These are phyloP conservation scores for Solanum piurae DNA, from an alignment of 257 asterid species.

Conservation along the genomic window DNA sequence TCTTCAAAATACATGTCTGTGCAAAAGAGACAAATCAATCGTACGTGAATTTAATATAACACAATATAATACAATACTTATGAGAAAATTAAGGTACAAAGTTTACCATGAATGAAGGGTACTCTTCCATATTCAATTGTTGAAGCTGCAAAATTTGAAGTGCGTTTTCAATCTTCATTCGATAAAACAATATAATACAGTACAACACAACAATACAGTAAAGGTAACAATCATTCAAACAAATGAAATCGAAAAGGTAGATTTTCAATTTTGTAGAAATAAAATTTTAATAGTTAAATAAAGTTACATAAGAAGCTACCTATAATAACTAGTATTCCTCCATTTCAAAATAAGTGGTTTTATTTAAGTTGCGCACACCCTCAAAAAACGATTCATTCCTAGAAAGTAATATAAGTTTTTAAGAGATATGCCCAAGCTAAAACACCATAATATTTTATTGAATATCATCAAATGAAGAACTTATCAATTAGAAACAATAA, in stretches of 20 bases:
- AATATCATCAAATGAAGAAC: not conserved
- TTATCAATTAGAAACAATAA: not conserved
- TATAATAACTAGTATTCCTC: not conserved
- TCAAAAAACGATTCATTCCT: not conserved
- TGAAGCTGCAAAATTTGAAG: not conserved
- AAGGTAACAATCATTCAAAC: not conserved
- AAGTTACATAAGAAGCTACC: not conserved
- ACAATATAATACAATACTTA: rapidly evolving
- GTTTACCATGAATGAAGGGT: not conserved
- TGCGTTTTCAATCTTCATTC: not conserved
- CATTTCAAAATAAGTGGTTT: too few species aligned
- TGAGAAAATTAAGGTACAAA: not conserved
- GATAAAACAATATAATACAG: too few species aligned
- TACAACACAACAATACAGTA: too few species aligned
- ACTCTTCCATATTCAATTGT: not conserved
- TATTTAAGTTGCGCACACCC: not conserved
- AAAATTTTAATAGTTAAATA: not conserved
- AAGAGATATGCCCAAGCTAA: rapidly evolving
- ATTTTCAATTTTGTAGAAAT: not conserved
- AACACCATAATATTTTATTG: too few species aligned
- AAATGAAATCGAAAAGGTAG: not conserved
- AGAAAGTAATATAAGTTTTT: not conserved
- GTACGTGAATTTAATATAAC: too few species aligned
- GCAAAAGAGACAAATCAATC: not conserved
- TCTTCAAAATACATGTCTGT: not conserved